A percentile compares a stretch with the other conserved stretches of the same genome.
Evolutionary conservation across 2,329 filamentous ascomycete species (phyloP).

Genomic region (Drechslerella stenobrocha): DNA sequence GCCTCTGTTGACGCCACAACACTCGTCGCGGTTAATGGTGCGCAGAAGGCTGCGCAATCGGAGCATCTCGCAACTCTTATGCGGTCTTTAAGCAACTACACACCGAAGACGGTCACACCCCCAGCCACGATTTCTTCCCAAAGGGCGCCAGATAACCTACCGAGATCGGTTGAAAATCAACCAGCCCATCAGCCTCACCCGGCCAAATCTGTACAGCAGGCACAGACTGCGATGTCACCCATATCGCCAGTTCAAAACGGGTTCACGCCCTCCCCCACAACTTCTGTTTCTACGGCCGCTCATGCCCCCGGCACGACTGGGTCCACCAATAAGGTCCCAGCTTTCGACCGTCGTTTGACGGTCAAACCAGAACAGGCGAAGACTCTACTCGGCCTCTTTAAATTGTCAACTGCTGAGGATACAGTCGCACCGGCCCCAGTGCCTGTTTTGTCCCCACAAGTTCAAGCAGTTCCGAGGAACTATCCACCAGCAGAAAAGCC

Average conservation of each 20-base stretch:
- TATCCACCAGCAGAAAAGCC: constrained; percentile 5
- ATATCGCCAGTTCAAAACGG: constrained; percentile 23
- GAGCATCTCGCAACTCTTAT: constrained; percentile 31
- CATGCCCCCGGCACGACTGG: background rate
- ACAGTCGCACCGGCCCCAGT: constrained; percentile 5
- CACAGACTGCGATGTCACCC: constrained; percentile 12
- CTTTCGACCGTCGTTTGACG: constrained; percentile 51
- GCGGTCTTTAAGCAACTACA: constrained; percentile 16
- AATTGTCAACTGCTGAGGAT: constrained; percentile 27
- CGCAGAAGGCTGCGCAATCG: constrained; percentile 17
- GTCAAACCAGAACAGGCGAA: constrained; percentile 51
- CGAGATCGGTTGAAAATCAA: constrained; percentile 35
- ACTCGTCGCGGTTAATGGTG: too few relatives aligned
- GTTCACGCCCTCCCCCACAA: constrained; percentile 8
- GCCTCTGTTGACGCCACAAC: constrained; percentile 12
- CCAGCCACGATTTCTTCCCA: constrained; percentile 14
- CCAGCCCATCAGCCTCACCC: too few relatives aligned
- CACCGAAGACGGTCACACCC: constrained; percentile 29
- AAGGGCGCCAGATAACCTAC: constrained; percentile 5
- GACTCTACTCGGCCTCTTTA: constrained; percentile 52
- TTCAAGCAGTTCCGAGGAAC: background rate
- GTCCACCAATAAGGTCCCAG: constrained; percentile 14
- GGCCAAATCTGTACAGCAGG: constrained; percentile 2
- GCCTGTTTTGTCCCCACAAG: constrained; percentile 5
- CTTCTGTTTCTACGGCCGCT: background rate